Base-by-base conservation (phyloP, 2,329 filamentous ascomycete species). In the Fusarium redolens region DNA sequence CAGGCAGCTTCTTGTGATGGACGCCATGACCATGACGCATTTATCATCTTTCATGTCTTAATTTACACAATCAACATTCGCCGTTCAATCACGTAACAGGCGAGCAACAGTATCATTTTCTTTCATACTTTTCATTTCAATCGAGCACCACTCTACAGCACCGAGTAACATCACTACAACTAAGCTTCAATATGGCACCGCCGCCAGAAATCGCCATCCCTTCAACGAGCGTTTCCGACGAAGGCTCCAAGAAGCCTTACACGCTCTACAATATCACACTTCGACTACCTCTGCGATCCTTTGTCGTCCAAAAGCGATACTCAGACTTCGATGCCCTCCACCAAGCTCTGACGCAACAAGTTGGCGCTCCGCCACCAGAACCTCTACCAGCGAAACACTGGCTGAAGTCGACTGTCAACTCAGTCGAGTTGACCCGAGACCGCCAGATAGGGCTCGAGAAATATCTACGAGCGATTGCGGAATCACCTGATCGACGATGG, bases 181-280 rank as follows among this genome's bases (percentile, higher is more conserved):
- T 44, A 45, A 70, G 14, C 40, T 62, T 59, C 62, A 81, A 64
- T 69, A 92, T 92, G 90, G 88, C 89, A 70, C 90, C 90, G 58
- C 89, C 90, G 43, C 86, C 88, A 79, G 90, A 92, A 79, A 91
- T 92, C 79, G 89, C 88, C 68, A 92, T 92, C 74, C 90, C 90
- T 15, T 89, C 89, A n/a, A 91, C 90, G 54, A 90, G 88, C 71
- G 82, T 89, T 65, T 85, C 87, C 58, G 83, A 86, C 65, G 85
- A 86, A 71, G 80, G 78, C 69, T 78, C 81, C 9, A 85, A 86
- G 71, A 93, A 94, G 77, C 87, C 91, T 1, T 94, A 90, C 81
- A 95, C 93, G 0, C 87, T 92, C 72, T 96, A 95, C 85, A 93
- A 93, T 81, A 92, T 95, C 81, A 91, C 90, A 28, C 86, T 96